Conservation (phyloP, 83 land plant genomes). For the Picea abies region DNA sequence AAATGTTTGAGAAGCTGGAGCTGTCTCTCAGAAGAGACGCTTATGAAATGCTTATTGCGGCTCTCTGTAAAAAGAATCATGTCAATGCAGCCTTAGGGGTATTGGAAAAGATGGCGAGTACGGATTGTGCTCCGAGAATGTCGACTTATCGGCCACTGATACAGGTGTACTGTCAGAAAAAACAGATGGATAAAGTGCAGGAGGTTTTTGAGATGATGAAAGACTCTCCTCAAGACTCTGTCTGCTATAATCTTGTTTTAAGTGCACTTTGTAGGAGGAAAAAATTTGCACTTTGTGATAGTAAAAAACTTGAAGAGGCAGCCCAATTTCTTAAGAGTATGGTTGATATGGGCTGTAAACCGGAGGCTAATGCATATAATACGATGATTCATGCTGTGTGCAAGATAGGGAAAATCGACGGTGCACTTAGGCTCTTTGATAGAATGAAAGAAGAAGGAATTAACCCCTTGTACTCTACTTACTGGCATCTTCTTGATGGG, state of each 20-base stretch:
- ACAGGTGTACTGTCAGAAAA: background rate
- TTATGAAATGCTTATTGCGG: constrained; percentile 2
- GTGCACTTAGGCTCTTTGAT: background rate
- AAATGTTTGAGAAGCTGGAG: background rate
- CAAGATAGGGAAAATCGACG: background rate
- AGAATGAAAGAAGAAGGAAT: constrained; percentile 1
- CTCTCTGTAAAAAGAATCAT: background rate
- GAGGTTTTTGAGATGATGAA: constrained; percentile 2
- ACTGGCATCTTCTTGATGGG: background rate
- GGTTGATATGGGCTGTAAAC: background rate
- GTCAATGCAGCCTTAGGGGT: background rate
- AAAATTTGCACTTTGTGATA: background rate
- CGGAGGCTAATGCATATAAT: background rate
- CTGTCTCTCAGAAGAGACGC: background rate
- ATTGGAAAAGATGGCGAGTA: background rate
- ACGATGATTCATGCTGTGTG: background rate
- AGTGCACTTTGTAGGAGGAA: background rate
- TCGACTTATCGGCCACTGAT: background rate
- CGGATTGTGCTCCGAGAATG: background rate
- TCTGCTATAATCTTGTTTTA: background rate
- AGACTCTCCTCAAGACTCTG: background rate
- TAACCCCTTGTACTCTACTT: background rate
- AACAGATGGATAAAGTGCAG: background rate
- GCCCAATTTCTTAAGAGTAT: background rate
- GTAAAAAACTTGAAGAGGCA: background rate